These are phyloP conservation scores for Didymella pomorum DNA, from an alignment of 2,329 filamentous ascomycete genomes.

Conservation along the genomic window DNA sequence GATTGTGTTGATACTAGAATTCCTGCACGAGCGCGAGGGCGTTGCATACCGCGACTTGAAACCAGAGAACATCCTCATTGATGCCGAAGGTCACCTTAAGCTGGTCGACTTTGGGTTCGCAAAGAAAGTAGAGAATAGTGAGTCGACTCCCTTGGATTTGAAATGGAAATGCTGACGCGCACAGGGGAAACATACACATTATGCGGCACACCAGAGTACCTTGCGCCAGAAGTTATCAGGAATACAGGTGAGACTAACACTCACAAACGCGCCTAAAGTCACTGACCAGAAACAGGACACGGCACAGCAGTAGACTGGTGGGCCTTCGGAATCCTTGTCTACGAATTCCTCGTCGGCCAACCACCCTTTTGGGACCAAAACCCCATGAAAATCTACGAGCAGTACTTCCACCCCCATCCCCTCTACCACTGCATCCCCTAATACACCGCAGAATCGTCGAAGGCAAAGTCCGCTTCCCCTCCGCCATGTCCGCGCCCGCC, in stretches of 20 bases:
- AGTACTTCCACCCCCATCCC: too few relatives aligned
- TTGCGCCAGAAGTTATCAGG: slow-evolving; percentile 84
- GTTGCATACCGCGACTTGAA: slow-evolving; percentile 85
- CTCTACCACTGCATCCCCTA: not conserved
- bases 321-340: slow-evolving; percentile 83
- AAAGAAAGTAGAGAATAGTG: slow-evolving; percentile 73
- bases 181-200: slow-evolving; percentile 79
- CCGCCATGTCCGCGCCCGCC: slow-evolving; percentile 71
- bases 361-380: slow-evolving; percentile 89
- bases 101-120: slow-evolving; percentile 87
- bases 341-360: slow-evolving; percentile 85
- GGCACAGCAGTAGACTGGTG: slow-evolving; percentile 84
- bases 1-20: slow-evolving; percentile 82
- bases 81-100: slow-evolving; percentile 80
- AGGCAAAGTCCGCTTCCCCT: slow-evolving; percentile 77
- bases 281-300: slow-evolving; percentile 57
- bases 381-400: slow-evolving; percentile 85
- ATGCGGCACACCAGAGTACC: slow-evolving; percentile 84
- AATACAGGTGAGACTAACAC: slow-evolving; percentile 67
- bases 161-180: slow-evolving; percentile 17
- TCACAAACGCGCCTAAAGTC: not conserved
- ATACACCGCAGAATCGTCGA: slow-evolving; percentile 71
- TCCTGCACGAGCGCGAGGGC: slow-evolving; percentile 78
- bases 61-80: slow-evolving; percentile 82
- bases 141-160: slow-evolving; percentile 16